A percentile compares a stretch with the other conserved stretches of the same genome.
phyloP scores from a whole-genome alignment of 176 grass and related monocot genomes.

The Poa pratensis region DNA sequence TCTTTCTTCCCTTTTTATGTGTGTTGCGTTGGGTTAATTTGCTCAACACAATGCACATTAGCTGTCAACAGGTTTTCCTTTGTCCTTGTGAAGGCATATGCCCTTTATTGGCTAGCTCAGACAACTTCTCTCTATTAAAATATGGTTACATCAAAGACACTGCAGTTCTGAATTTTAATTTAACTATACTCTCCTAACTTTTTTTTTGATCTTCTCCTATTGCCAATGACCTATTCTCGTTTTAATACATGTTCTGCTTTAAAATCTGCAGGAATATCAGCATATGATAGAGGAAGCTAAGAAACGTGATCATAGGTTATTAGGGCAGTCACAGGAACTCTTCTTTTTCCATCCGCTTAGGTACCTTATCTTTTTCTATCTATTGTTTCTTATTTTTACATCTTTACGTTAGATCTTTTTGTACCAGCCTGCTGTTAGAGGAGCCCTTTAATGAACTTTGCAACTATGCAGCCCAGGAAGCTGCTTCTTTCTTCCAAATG shows the following conservation, averaged over 20 bases:
- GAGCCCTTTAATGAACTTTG: slow-evolving; percentile 29
- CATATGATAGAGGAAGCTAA: slow-evolving; percentile 91
- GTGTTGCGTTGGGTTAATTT: slow-evolving; percentile 1
- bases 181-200: not conserved
- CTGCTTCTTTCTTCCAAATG: slow-evolving; percentile 97
- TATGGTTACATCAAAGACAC: not conserved
- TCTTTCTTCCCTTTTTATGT: not conserved
- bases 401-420: slow-evolving; percentile 12
- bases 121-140: slow-evolving; percentile 6
- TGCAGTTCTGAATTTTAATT: not conserved
- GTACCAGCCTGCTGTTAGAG: not conserved
- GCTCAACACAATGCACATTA: not conserved
- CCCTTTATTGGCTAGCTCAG: slow-evolving; percentile 15
- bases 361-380: slow-evolving; percentile 45
- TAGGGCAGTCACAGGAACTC: slow-evolving; percentile 89
- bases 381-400: slow-evolving; percentile 24
- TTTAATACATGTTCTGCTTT: not conserved
- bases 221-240: not conserved
- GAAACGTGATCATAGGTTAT: slow-evolving; percentile 91
- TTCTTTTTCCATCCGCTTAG: slow-evolving; percentile 99
- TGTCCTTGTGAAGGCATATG: not conserved
- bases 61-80: slow-evolving; percentile 11
- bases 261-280: slow-evolving; percentile 78
- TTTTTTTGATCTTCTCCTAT: slow-evolving; percentile 22
- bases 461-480: slow-evolving; percentile 81